Conservation (phyloP, 2,329 filamentous ascomycete genomes). For the Ophiostoma montium region DNA sequence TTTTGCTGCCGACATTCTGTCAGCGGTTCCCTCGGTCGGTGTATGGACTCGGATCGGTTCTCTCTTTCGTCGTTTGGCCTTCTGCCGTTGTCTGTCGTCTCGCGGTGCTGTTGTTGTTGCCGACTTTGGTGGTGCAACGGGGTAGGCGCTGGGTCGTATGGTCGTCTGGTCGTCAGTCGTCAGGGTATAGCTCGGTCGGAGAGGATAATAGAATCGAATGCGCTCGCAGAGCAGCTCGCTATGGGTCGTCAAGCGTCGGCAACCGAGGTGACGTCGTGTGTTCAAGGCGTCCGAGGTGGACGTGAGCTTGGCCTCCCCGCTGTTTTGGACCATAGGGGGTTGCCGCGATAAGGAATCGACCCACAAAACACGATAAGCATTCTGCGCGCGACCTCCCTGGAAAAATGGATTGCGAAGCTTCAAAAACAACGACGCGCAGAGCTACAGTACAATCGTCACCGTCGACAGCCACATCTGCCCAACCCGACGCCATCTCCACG, state of each 20-base stretch:
- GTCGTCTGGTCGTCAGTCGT: too few species aligned
- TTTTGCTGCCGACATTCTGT: slow-evolving; percentile 43
- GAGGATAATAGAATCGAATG: too few species aligned
- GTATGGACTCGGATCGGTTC: not conserved
- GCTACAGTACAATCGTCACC: not conserved
- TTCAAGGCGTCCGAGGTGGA: not conserved
- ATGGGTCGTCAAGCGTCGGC: not conserved
- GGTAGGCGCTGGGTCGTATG: too few species aligned
- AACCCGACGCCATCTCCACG: not conserved
- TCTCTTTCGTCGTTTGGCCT: not conserved
- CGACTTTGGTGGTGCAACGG: too few species aligned
- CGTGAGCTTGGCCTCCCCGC: not conserved
- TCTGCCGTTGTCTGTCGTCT: not conserved
- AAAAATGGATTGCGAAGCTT: slow-evolving; percentile 12
- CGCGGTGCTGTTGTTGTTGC: too few species aligned
- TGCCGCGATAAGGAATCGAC: slow-evolving; percentile 4
- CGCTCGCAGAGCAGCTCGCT: too few species aligned
- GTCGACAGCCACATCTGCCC: not conserved
- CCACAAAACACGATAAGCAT: slow-evolving; percentile 8
- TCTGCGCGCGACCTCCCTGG: slow-evolving; percentile 3
- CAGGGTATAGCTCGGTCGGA: too few species aligned
- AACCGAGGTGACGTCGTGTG: not conserved
- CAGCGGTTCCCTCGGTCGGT: not conserved
- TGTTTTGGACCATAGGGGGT: slow-evolving; percentile 1
- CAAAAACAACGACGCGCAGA: not conserved